Evolutionary conservation across 257 asterid genomes (phyloP).

Genomic region (Fraxinus pennsylvanica): DNA sequence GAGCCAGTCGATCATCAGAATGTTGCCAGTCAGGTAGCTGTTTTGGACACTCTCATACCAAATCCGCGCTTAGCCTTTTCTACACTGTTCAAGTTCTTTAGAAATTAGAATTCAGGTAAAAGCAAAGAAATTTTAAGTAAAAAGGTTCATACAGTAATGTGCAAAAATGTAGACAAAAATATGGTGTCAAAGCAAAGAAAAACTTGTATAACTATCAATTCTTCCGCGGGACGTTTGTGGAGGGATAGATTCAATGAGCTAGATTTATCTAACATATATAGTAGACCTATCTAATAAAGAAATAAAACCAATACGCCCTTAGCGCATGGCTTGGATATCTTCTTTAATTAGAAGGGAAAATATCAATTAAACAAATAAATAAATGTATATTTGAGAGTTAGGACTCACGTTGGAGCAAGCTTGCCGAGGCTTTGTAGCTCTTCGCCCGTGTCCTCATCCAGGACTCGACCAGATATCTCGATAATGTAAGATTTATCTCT

Average conservation of each 20-base stretch:
- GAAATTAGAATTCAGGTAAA: slow-evolving; percentile 17
- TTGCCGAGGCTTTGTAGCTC: slow-evolving; percentile 87
- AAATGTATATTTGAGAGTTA: slow-evolving; percentile 1
- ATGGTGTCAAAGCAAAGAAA: background rate
- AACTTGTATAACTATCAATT: background rate
- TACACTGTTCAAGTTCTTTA: slow-evolving; percentile 46
- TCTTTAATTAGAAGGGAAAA: background rate
- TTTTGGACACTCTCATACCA: slow-evolving; percentile 74
- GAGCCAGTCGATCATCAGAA: background rate
- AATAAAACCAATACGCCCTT: background rate
- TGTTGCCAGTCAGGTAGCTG: slow-evolving; percentile 33
- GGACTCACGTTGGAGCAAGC: slow-evolving; percentile 94
- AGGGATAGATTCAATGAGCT: background rate
- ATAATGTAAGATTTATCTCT: slow-evolving; percentile 65
- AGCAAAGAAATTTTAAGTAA: background rate
- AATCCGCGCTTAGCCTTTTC: slow-evolving; percentile 81
- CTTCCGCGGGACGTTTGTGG: background rate
- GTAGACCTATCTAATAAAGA: background rate
- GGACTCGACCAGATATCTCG: slow-evolving; percentile 85
- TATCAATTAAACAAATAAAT: background rate
- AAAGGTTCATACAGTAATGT: background rate
- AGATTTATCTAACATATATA: background rate
- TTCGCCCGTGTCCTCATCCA: slow-evolving; percentile 78
- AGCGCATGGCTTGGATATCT: background rate
- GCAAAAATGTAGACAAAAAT: background rate